These are phyloP conservation scores for Phytomonas sp. DNA, from an alignment of 208 protist genomes.

Conservation along the genomic window DNA sequence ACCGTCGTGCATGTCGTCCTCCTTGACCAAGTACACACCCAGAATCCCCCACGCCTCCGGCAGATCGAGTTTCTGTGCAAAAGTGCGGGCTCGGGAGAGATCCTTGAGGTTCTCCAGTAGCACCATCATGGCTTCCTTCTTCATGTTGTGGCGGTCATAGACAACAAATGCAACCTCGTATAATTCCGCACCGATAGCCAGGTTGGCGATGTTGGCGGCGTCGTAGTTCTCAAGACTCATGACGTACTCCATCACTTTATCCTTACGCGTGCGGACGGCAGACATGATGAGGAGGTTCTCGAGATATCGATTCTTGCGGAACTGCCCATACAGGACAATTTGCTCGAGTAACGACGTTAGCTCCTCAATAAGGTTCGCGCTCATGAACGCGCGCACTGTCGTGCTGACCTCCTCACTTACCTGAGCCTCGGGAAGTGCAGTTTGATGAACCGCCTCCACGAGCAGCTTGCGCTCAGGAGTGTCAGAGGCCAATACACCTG, in stretches of 20 bases:
- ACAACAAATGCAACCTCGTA: slow-evolving; percentile 99
- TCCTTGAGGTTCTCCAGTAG: slow-evolving; percentile 95
- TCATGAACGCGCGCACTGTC: slow-evolving; percentile 99
- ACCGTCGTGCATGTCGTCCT: slow-evolving; percentile 88
- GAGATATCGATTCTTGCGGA: slow-evolving; percentile 97
- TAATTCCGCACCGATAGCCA: slow-evolving; percentile 89
- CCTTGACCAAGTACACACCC: slow-evolving; percentile 92
- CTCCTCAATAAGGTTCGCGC: slow-evolving; percentile 97
- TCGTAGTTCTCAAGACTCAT: slow-evolving; percentile 98
- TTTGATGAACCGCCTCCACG: slow-evolving; percentile 98
- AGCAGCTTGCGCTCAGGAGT: slow-evolving; percentile 72
- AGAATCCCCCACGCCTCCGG: slow-evolving; percentile 94
- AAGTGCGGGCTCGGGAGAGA: slow-evolving; percentile 93
- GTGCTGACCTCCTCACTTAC: slow-evolving; percentile 96
- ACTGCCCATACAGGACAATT: slow-evolving; percentile 98
- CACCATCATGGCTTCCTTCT: slow-evolving; percentile 95
- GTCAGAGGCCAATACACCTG: slow-evolving; percentile 76
- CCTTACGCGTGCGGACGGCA: slow-evolving; percentile 94
- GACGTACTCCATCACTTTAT: slow-evolving; percentile 99
- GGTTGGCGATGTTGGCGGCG: slow-evolving; percentile 95
- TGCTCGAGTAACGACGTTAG: slow-evolving; percentile 99
- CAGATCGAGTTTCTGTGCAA: slow-evolving; percentile 91
- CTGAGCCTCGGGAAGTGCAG: slow-evolving; percentile 95
- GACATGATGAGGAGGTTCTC: slow-evolving; percentile 99
- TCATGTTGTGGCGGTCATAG: slow-evolving; percentile 97